These are phyloP conservation scores for Tripidium arundinaceum DNA, from an alignment of 202 grass and related monocot genomes.

Conservation along the genomic window DNA sequence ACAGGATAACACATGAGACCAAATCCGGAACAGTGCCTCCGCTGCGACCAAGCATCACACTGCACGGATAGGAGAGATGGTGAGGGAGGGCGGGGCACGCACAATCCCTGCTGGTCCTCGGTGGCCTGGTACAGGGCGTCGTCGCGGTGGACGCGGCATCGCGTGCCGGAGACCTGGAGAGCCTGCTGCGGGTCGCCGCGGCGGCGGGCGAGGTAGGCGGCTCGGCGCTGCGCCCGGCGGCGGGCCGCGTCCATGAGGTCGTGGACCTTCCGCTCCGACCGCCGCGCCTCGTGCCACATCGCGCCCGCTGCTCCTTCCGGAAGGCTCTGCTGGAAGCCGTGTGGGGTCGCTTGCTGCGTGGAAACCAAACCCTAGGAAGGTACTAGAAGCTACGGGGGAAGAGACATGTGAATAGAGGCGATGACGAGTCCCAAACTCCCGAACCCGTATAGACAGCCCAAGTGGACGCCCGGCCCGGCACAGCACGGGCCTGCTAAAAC, in stretches of 20 bases:
- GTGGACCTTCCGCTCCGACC: slow-evolving; percentile 85
- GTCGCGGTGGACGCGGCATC: slow-evolving; percentile 79
- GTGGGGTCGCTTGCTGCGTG: neutral
- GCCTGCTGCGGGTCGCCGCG: slow-evolving; percentile 80
- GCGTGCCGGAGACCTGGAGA: slow-evolving; percentile 60
- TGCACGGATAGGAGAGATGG: neutral
- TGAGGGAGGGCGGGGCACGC: slow-evolving; percentile 15
- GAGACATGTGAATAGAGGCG: neutral
- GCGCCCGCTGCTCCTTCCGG: neutral
- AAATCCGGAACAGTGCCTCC: neutral
- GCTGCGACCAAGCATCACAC: neutral
- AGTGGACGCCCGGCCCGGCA: too few relatives aligned
- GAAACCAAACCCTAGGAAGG: slow-evolving; percentile 36
- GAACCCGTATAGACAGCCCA: too few relatives aligned
- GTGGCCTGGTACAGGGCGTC: slow-evolving; percentile 89
- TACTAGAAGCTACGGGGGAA: neutral
- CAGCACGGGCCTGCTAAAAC: too few relatives aligned
- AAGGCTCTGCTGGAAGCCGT: slow-evolving; percentile 16
- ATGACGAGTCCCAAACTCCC: too few relatives aligned
- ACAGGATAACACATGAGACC: neutral
- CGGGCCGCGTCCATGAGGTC: slow-evolving; percentile 89
- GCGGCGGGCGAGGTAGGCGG: slow-evolving; percentile 71
- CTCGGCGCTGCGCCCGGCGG: slow-evolving; percentile 74
- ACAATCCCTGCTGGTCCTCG: slow-evolving; percentile 92
- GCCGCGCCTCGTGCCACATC: slow-evolving; percentile 98